phyloP scores from a whole-genome alignment of 179 eudicot genomes.

The Spergularia azorica region DNA sequence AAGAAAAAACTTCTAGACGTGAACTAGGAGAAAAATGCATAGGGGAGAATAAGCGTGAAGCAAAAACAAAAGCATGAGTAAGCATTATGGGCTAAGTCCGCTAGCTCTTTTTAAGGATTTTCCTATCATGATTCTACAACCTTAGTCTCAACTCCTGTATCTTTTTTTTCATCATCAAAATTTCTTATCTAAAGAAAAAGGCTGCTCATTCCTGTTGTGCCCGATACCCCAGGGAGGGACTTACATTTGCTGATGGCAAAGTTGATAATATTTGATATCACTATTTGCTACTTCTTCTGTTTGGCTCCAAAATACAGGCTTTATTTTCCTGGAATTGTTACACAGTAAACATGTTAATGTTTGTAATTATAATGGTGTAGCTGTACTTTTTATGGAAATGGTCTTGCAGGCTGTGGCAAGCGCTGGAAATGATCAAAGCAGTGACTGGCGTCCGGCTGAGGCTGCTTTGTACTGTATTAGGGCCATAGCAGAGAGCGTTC shows the following conservation, averaged over 20 bases:
- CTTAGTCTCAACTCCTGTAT: too few relatives aligned
- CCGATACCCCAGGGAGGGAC: neutral
- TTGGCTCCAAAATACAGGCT: constrained; percentile 1
- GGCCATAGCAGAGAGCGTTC: constrained; percentile 87
- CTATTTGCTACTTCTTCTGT: neutral
- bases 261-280: neutral
- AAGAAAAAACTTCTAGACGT: too few relatives aligned
- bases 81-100: too few relatives aligned
- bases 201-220: too few relatives aligned
- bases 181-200: too few relatives aligned
- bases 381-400: constrained; percentile 4
- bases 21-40: too few relatives aligned
- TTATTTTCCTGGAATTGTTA: constrained; percentile 5
- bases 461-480: constrained; percentile 92
- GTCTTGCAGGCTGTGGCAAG: constrained; percentile 61
- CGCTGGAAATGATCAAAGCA: constrained; percentile 51
- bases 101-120: too few relatives aligned
- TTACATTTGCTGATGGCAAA: neutral
- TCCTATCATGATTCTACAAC: too few relatives aligned
- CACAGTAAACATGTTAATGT: neutral
- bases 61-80: too few relatives aligned
- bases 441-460: constrained; percentile 88
- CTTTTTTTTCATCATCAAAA: too few relatives aligned
- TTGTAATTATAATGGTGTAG: neutral
- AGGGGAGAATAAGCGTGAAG: too few relatives aligned